phyloP scores from a whole-genome alignment of 495 filamentous ascomycete species.

The Penicillium herquei region DNA sequence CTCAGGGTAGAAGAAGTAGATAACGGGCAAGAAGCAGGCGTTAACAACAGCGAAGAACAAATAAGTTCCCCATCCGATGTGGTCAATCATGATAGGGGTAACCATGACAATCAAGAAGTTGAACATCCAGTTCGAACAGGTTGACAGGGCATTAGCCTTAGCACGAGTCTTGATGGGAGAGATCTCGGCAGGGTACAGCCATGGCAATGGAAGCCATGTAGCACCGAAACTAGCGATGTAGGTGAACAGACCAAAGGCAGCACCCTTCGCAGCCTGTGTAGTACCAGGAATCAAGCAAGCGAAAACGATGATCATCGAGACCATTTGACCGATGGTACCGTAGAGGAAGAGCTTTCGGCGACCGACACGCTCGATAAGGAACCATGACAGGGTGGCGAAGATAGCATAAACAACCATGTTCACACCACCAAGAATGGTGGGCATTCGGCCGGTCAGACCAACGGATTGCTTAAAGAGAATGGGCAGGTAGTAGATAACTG shows the following conservation, averaged over 20 bases:
- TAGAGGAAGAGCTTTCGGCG: constrained; percentile 61
- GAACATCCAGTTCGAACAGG: constrained; percentile 28
- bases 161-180: constrained; percentile 63
- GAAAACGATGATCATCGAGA: constrained; percentile 6
- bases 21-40: constrained; percentile 29
- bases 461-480: constrained; percentile 64
- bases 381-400: constrained; percentile 27
- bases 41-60: constrained; percentile 48
- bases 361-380: constrained; percentile 70
- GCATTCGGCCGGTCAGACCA: constrained; percentile 52
- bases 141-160: constrained; percentile 45
- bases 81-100: constrained; percentile 24
- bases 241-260: constrained; percentile 7
- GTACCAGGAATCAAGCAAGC: constrained; percentile 1
- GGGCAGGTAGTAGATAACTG: constrained; percentile 75
- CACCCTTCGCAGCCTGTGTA: background rate
- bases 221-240: constrained; percentile 4
- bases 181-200: constrained; percentile 68
- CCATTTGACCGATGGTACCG: constrained; percentile 52
- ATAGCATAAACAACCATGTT: constrained; percentile 77
- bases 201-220: constrained; percentile 23
- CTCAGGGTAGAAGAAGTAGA: constrained; percentile 43
- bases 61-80: constrained; percentile 48
- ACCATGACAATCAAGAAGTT: constrained; percentile 34
- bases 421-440: constrained; percentile 66